phyloP scores from a whole-genome alignment of 2,329 filamentous ascomycete genomes.

The Fusarium stilboides region DNA sequence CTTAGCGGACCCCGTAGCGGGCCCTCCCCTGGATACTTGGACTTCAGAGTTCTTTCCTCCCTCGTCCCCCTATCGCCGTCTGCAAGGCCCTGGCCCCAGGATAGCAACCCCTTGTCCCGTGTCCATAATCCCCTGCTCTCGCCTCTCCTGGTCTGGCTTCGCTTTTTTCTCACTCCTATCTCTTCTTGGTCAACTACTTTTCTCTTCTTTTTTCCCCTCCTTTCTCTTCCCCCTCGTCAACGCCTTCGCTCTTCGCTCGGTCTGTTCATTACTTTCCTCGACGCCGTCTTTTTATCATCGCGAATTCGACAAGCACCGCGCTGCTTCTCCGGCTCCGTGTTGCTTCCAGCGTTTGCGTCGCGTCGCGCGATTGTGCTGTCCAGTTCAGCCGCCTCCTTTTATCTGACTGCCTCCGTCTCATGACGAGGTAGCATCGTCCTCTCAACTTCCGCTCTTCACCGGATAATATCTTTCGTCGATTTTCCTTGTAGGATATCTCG shows the following conservation, averaged over 20 bases:
- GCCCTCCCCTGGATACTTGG: constrained; percentile 23
- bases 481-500: constrained; percentile 47
- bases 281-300: constrained; percentile 43
- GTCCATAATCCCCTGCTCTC: constrained; percentile 50
- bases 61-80: constrained; percentile 48
- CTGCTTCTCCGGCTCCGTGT: constrained; percentile 37
- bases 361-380: constrained; percentile 37
- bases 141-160: constrained; percentile 48
- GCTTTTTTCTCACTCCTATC: constrained; percentile 46
- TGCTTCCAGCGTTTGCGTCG: constrained; percentile 42
- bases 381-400: constrained; percentile 36
- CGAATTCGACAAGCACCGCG: constrained; percentile 44
- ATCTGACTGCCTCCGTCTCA: constrained; percentile 43
- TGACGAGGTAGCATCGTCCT: constrained; percentile 44
- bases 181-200: constrained; percentile 48
- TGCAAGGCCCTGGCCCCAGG: constrained; percentile 47
- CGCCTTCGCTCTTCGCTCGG: constrained; percentile 50
- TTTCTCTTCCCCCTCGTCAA: constrained; percentile 48
- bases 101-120: constrained; percentile 51
- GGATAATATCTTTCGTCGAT: constrained; percentile 49
- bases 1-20: constrained; percentile 46
- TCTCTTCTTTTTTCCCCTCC: constrained; percentile 43
- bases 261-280: constrained; percentile 46
- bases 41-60: constrained; percentile 27
- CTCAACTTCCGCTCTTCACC: constrained; percentile 38